A percentile compares a stretch with the other conserved stretches of the same genome.
These are phyloP conservation scores for Musa itinerans DNA, from an alignment of 176 grass and related monocot genomes.

Conservation along the genomic window DNA sequence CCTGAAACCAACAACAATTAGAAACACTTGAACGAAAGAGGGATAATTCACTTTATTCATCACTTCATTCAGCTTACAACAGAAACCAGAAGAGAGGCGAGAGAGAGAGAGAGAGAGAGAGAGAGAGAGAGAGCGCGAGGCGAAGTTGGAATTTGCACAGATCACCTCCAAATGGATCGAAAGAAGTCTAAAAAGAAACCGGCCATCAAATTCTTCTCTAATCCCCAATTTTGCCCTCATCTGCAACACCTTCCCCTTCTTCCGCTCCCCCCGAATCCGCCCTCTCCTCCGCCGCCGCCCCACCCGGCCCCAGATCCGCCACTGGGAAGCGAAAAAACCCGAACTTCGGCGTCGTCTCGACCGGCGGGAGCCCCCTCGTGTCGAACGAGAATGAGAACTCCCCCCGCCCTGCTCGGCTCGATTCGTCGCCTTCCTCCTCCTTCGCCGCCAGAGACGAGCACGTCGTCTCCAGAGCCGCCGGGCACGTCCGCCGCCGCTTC, in stretches of 20 bases:
- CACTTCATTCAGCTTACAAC: no score
- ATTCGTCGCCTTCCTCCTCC: background rate
- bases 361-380: conserved; percentile 38
- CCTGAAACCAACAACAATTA: no score
- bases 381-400: conserved; percentile 63
- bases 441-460: background rate
- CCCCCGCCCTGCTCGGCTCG: conserved; percentile 6
- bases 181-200: no score
- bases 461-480: conserved; percentile 44
- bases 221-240: background rate
- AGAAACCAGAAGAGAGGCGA: no score
- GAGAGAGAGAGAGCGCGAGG: no score
- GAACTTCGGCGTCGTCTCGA: conserved; percentile 84
- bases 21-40: no score
- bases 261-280: background rate
- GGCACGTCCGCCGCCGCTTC: conserved; percentile 57
- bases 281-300: background rate
- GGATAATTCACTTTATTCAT: no score
- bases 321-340: conserved; percentile 47
- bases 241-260: background rate
- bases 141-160: no score
- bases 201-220: background rate
- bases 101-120: no score
- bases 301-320: background rate
- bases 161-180: no score